Conservation (phyloP, 2,329 filamentous ascomycete species). For the Claviceps cyperi region DNA sequence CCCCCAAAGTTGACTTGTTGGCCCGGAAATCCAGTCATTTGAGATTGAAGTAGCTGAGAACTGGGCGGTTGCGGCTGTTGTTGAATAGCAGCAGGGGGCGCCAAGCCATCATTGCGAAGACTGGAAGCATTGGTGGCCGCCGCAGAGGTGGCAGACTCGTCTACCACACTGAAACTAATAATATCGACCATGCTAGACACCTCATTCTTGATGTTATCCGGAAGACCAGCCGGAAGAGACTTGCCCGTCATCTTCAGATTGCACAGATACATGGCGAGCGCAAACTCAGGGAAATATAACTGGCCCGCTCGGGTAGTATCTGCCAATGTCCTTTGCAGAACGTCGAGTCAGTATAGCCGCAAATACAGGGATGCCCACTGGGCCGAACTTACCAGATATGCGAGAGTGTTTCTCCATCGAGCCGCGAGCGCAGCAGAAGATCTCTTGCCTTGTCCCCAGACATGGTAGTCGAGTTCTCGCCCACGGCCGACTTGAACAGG, state of each 20-base stretch:
- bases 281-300: slow-evolving; percentile 93
- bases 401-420: slow-evolving; percentile 74
- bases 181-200: slow-evolving; percentile 99
- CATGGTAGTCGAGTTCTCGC: slow-evolving; percentile 69
- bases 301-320: slow-evolving; percentile 95
- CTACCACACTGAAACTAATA: slow-evolving; percentile 83
- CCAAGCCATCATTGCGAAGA: slow-evolving; percentile 40
- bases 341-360: background rate
- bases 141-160: slow-evolving; percentile 45
- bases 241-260: slow-evolving; percentile 86
- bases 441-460: slow-evolving; percentile 88
- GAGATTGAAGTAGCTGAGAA: slow-evolving; percentile 45
- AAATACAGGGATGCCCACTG: background rate
- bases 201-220: slow-evolving; percentile 84
- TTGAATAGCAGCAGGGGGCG: slow-evolving; percentile 39
- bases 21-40: slow-evolving; percentile 54
- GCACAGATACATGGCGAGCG: slow-evolving; percentile 95
- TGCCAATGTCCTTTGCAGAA: slow-evolving; percentile 55
- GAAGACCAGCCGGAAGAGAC: slow-evolving; percentile 56
- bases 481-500: slow-evolving; percentile 88
- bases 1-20: slow-evolving; percentile 43
- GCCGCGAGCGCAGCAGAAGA: slow-evolving; percentile 71
- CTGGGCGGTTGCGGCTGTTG: slow-evolving; percentile 65
- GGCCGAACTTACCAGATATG: slow-evolving; percentile 63
- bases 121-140: slow-evolving; percentile 52